A percentile compares a stretch with the other conserved stretches of the same genome.
These are phyloP conservation scores for Litchi chinensis DNA, from an alignment of 345 rosid species.

Conservation along the genomic window DNA sequence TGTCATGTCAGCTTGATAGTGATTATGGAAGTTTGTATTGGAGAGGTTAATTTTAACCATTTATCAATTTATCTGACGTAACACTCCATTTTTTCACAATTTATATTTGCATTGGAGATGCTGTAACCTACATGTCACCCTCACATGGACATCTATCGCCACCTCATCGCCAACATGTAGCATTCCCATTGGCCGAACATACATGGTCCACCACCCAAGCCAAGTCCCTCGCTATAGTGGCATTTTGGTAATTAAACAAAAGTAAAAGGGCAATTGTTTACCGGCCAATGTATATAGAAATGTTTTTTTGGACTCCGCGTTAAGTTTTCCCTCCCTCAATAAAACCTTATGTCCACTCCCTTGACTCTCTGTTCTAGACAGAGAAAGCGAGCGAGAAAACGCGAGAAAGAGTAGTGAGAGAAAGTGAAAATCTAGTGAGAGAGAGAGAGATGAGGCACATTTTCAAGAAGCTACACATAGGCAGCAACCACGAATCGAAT, in stretches of 20 bases:
- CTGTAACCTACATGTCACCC: not conserved
- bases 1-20: too few species aligned
- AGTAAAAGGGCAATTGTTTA: not conserved
- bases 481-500: conserved; percentile 67
- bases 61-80: too few species aligned
- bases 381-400: not conserved
- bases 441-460: conserved; percentile 74
- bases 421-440: not conserved
- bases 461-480: conserved; percentile 88
- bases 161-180: not conserved
- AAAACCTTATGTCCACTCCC: not conserved
- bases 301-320: not conserved
- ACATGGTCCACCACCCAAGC: not conserved
- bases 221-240: not conserved
- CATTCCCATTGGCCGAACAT: not conserved
- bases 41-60: too few species aligned
- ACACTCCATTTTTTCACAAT: too few species aligned
- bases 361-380: conserved; percentile 18
- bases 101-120: too few species aligned
- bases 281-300: not conserved
- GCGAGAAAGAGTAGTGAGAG: not conserved
- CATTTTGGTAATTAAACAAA: not conserved
- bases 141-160: not conserved
- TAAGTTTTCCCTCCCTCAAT: conserved; percentile 6
- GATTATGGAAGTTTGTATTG: too few species aligned